Evolutionary conservation across 2,329 filamentous ascomycete genomes (phyloP).

Genomic region (Torrubiella hemipterigena): DNA sequence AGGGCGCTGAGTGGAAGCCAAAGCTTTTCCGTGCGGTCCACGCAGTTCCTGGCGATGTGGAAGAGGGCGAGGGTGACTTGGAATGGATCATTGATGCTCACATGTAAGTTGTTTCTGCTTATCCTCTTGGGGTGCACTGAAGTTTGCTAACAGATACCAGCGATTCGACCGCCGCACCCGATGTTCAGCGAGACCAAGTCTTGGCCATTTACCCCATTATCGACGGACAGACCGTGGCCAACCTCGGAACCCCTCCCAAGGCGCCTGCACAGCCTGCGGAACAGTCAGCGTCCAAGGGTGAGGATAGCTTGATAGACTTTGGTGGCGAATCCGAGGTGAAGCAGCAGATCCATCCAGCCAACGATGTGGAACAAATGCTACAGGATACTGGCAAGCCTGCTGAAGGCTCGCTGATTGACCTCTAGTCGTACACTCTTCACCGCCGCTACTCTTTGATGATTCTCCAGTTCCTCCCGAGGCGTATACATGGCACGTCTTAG

Average conservation of each 20-base stretch:
- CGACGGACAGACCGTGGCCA: constrained; percentile 51
- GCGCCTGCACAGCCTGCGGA: constrained; percentile 6
- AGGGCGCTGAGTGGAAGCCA: constrained; percentile 78
- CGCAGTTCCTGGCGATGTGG: constrained; percentile 55
- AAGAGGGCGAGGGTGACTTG: constrained; percentile 76
- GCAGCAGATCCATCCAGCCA: too few relatives aligned
- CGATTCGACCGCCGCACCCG: constrained; percentile 37
- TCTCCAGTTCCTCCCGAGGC: too few relatives aligned
- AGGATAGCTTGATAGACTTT: constrained; percentile 44
- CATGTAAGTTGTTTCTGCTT: constrained; percentile 44
- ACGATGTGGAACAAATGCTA: constrained; percentile 32
- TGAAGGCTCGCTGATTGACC: constrained; percentile 42
- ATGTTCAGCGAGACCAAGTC: constrained; percentile 70
- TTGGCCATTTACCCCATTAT: constrained; percentile 77
- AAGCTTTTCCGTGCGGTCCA: constrained; percentile 69
- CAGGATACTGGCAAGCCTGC: constrained; percentile 33
- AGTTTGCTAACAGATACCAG: constrained; percentile 12
- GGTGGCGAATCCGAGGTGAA: constrained; percentile 21
- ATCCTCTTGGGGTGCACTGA: background rate
- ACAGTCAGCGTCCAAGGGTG: constrained; percentile 7
- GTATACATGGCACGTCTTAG: too few relatives aligned
- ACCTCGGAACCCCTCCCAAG: constrained; percentile 35
- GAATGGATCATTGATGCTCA: constrained; percentile 91
- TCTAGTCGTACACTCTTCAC: too few relatives aligned
- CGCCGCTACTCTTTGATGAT: too few relatives aligned